These are phyloP conservation scores for Fagopyrum homotropicum DNA, from an alignment of 148 eudicot genomes.

Conservation along the genomic window DNA sequence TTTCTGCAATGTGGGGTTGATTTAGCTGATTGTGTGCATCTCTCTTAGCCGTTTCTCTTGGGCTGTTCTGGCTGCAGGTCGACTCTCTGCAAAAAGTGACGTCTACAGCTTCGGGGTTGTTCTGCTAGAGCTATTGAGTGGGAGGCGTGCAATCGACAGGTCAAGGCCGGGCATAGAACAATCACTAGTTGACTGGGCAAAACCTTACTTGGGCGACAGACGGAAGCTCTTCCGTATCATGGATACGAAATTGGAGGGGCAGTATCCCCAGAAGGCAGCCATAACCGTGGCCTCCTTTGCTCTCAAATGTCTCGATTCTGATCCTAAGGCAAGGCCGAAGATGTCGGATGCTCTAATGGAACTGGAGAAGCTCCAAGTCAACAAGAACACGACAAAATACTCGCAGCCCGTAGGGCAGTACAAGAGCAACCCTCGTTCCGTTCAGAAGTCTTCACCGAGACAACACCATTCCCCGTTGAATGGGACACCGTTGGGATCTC, in stretches of 20 bases:
- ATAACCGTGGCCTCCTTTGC: conserved; percentile 50
- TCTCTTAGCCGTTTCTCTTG: too few species aligned
- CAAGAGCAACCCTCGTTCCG: conserved; percentile 21
- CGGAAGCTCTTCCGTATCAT: conserved; percentile 61
- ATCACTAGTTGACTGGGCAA: conserved; percentile 75
- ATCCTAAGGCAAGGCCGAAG: conserved; percentile 54
- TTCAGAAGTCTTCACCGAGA: conserved; percentile 31
- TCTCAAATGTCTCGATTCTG: conserved; percentile 40
- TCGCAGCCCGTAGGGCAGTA: conserved; percentile 15
- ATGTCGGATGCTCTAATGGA: conserved; percentile 62
- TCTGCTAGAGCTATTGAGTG: conserved; percentile 56
- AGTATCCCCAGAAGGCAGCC: conserved; percentile 75
- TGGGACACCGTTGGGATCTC: conserved; percentile 45
- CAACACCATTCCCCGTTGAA: conserved; percentile 35
- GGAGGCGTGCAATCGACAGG: conserved; percentile 67
- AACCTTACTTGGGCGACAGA: conserved; percentile 58
- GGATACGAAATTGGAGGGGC: conserved; percentile 77
- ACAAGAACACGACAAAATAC: conserved; percentile 32
- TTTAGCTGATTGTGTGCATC: too few species aligned
- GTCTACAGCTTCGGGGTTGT: conserved; percentile 83
- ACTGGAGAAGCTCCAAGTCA: conserved; percentile 58
- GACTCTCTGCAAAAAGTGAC: conserved; percentile 61
- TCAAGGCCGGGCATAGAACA: conserved; percentile 49
- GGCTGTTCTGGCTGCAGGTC: conserved; percentile 31
- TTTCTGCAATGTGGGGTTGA: neutral